Evolutionary conservation across 1,284 basidiomycete species (phyloP).

Genomic region (Bothia castanella): DNA sequence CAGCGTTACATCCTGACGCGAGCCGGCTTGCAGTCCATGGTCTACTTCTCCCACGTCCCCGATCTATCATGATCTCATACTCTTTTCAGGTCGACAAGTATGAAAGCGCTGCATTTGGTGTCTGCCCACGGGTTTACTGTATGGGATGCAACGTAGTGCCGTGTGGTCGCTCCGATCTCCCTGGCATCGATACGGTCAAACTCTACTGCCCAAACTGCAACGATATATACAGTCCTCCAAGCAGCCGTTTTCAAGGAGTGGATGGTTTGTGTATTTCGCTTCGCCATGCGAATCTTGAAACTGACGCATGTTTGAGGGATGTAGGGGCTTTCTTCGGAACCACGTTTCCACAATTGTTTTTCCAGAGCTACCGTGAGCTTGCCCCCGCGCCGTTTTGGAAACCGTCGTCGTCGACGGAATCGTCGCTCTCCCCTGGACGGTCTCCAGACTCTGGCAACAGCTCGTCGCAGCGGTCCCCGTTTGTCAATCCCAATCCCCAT

Average conservation of each 20-base stretch:
- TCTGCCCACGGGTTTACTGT: constrained; percentile 95
- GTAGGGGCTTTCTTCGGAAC: constrained; percentile 98
- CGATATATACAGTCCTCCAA: constrained; percentile 94
- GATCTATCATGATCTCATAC: constrained; percentile 21
- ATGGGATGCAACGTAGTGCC: constrained; percentile 88
- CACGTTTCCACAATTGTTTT: constrained; percentile 96
- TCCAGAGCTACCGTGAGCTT: constrained; percentile 93
- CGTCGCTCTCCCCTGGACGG: constrained; percentile 50
- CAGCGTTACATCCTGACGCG: constrained; percentile 96
- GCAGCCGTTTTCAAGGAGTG: constrained; percentile 92
- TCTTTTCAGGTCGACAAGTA: constrained; percentile 85
- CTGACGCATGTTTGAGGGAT: constrained; percentile 22
- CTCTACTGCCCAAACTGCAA: constrained; percentile 98
- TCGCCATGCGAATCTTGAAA: constrained; percentile 1
- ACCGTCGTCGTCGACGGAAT: constrained; percentile 45
- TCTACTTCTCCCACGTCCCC: constrained; percentile 37
- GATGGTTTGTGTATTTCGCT: constrained; percentile 64
- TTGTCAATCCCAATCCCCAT: constrained; percentile 79
- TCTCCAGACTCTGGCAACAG: constrained; percentile 48
- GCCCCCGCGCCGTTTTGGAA: constrained; percentile 86
- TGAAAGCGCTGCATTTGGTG: constrained; percentile 88
- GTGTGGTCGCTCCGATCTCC: constrained; percentile 93
- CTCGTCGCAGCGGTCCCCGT: constrained; percentile 49
- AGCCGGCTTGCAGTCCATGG: constrained; percentile 93
- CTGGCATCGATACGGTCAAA: constrained; percentile 98